phyloP scores from a whole-genome alignment of 139 green algal genomes.

The Astrephomene gubernaculifera region DNA sequence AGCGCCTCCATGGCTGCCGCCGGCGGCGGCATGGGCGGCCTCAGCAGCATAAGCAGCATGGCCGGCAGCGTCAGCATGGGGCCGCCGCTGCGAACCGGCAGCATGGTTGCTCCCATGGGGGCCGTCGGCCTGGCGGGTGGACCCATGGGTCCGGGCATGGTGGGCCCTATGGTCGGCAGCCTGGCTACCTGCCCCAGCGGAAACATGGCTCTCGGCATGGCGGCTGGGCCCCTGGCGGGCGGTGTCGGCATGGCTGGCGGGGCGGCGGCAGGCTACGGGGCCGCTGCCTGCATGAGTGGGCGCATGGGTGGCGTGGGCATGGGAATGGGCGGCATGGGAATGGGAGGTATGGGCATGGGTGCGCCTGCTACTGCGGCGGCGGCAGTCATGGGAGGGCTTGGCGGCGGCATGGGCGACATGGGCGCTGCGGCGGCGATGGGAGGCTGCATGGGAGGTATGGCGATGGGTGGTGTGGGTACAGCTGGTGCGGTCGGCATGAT shows the following conservation, averaged over 20 bases:
- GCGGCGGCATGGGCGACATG: background rate
- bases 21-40: background rate
- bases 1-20: background rate
- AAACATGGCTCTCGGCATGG: constrained; percentile 32
- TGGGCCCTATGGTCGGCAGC: background rate
- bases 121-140: no score
- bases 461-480: background rate
- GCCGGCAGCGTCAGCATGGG: background rate
- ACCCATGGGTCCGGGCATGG: constrained; percentile 10
- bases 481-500: no score
- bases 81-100: no score
- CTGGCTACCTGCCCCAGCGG: background rate
- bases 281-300: no score
- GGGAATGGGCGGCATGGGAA: background rate
- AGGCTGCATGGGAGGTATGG: background rate
- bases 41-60: constrained; percentile 27
- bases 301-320: constrained; percentile 1
- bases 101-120: no score
- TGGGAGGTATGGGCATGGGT: background rate
- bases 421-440: background rate
- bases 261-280: constrained; percentile 1
- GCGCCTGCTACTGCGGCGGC: background rate
- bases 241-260: constrained; percentile 9
- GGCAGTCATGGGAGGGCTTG: background rate
- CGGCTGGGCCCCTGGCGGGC: no score